Evolutionary conservation across 495 filamentous ascomycete species (phyloP).

Genomic region (Hyaloscypha variabilis): DNA sequence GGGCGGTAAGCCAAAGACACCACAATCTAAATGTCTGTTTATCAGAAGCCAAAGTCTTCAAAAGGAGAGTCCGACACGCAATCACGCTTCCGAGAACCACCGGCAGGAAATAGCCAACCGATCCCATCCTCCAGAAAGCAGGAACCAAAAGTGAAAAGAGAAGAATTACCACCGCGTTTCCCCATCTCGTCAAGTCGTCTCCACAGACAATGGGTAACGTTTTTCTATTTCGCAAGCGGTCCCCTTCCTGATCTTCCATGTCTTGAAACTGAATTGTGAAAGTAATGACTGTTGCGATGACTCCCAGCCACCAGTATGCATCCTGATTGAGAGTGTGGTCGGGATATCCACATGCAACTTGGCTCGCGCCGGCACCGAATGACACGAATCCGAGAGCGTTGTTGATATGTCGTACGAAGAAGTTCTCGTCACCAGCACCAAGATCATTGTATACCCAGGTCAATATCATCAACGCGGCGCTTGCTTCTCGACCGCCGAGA

Average conservation of each 20-base stretch:
- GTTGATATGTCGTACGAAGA: conserved; percentile 45
- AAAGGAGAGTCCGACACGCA: background rate
- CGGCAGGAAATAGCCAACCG: conserved; percentile 19
- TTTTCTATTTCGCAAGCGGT: conserved; percentile 40
- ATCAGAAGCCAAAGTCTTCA: background rate
- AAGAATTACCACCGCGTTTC: conserved; percentile 39
- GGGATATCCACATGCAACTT: conserved; percentile 22
- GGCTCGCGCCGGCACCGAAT: conserved; percentile 38
- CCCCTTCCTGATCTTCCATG: conserved; percentile 49
- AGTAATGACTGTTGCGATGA: conserved; percentile 35
- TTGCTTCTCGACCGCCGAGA: conserved; percentile 41
- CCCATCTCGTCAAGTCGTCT: conserved; percentile 42
- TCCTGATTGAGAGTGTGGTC: background rate
- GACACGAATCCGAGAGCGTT: conserved; percentile 44
- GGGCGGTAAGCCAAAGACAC: conserved; percentile 12
- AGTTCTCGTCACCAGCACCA: conserved; percentile 44
- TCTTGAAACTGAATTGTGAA: conserved; percentile 54
- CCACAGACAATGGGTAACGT: conserved; percentile 48
- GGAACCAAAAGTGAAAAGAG: conserved; percentile 46
- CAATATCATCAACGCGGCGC: conserved; percentile 39
- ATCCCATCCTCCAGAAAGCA: conserved; percentile 39
- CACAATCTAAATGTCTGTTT: conserved; percentile 10
- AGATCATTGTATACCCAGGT: conserved; percentile 60
- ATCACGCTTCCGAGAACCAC: conserved; percentile 1
- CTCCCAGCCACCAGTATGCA: conserved; percentile 11